phyloP scores from a whole-genome alignment of 495 filamentous ascomycete species.

The Sordaria brevicollis region DNA sequence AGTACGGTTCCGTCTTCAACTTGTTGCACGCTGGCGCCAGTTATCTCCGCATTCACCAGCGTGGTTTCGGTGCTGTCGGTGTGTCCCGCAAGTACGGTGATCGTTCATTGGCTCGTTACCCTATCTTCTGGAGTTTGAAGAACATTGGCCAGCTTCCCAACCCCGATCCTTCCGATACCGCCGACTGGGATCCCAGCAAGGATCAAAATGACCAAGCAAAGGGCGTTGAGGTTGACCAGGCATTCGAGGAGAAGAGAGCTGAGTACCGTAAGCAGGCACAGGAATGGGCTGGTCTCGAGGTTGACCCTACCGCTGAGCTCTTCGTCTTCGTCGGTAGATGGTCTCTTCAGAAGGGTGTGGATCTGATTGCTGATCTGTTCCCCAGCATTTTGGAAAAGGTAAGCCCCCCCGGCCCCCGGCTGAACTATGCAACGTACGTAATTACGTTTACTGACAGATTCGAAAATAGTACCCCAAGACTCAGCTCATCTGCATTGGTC shows the following conservation, averaged over 20 bases:
- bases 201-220: slow-evolving; percentile 33
- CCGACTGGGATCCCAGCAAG: slow-evolving; percentile 49
- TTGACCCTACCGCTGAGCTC: slow-evolving; percentile 57
- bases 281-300: slow-evolving; percentile 63
- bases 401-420: not conserved
- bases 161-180: slow-evolving; percentile 66
- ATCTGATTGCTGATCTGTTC: slow-evolving; percentile 70
- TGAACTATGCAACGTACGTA: no score
- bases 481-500: slow-evolving; percentile 62
- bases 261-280: slow-evolving; percentile 59
- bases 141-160: slow-evolving; percentile 65
- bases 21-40: slow-evolving; percentile 63
- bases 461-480: slow-evolving; percentile 39
- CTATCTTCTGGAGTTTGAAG: slow-evolving; percentile 66
- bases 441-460: not conserved
- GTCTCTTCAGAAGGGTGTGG: slow-evolving; percentile 71
- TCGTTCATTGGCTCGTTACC: slow-evolving; percentile 63
- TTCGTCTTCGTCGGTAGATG: slow-evolving; percentile 73
- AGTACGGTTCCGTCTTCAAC: slow-evolving; percentile 63
- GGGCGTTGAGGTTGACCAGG: slow-evolving; percentile 44
- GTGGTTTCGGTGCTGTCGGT: slow-evolving; percentile 65
- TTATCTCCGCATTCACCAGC: slow-evolving; percentile 65
- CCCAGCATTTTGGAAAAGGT: slow-evolving; percentile 55
- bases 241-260: slow-evolving; percentile 46
- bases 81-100: slow-evolving; percentile 70